Evolutionary conservation across 1,139 yeast genomes (phyloP).

Genomic region (Debaryomycetaceae sp.): DNA sequence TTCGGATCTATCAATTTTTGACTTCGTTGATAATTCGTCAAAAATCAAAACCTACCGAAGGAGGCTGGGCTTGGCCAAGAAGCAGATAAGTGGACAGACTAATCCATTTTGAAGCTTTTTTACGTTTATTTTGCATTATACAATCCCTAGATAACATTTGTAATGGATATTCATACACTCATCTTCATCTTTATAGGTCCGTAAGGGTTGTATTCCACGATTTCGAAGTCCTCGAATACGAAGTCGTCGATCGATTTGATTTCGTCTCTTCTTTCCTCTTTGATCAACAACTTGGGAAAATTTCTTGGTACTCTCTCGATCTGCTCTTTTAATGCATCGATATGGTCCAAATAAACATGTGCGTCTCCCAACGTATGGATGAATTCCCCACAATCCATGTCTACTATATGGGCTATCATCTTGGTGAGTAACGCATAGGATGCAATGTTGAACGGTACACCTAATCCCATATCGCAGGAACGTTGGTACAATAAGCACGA

Average conservation of each 20-base stretch:
- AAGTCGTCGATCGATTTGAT: conserved; percentile 81
- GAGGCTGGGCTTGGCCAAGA: conserved; percentile 1
- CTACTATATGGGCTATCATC: conserved; percentile 94
- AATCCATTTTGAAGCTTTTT: conserved; percentile 3
- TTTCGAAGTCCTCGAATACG: conserved; percentile 79
- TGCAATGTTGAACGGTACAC: conserved; percentile 97
- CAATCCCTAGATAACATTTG: not conserved
- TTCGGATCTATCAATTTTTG: conserved; percentile 24
- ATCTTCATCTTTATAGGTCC: conserved; percentile 83
- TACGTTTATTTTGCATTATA: not conserved
- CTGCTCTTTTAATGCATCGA: conserved; percentile 85
- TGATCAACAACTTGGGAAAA: conserved; percentile 76
- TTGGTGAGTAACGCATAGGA: conserved; percentile 88
- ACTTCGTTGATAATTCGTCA: conserved; percentile 19
- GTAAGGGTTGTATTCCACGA: conserved; percentile 76
- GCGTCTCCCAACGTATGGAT: conserved; percentile 96
- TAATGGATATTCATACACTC: conserved; percentile 43
- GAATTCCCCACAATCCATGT: conserved; percentile 92
- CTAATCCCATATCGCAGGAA: conserved; percentile 99
- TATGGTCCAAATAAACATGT: conserved; percentile 89
- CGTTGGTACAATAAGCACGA: conserved; percentile 92
- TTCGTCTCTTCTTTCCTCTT: conserved; percentile 44
- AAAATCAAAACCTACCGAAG: conserved; percentile 2
- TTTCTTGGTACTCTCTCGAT: conserved; percentile 65
- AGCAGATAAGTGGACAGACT: conserved; percentile 3